Evolutionary conservation across 176 grass and related monocot genomes (phyloP), one percentile per base, ranked within the genome.

Genomic region (Bolboschoenus planiculmis): DNA sequence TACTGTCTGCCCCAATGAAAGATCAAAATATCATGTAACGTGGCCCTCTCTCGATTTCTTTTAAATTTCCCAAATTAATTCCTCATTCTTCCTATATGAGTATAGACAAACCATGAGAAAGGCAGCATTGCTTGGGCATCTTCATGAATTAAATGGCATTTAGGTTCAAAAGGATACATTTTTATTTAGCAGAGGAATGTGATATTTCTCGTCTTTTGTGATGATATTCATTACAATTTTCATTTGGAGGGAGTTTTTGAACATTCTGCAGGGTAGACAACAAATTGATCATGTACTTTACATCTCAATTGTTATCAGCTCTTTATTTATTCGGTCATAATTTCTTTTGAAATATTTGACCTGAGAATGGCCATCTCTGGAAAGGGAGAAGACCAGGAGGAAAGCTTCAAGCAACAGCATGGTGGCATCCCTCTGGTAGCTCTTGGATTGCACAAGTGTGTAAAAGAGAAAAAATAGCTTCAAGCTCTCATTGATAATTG

Each of bases 391-490:
- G 91, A 89, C 83, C 86, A 99, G 89, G 54, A 90, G 65, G 23
- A 95, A 89, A 68, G 92, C 89, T 78, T 99, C 92, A 78, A 99
- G 80, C 57, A 98, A 77, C 83, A 99, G 86, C 78, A 59, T 83
- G 44, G 87, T 90, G 53, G 88, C 81, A 84, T 88, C 92, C 79
- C 87, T 89, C 77, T 90, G 87, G 57, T 58, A 90, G 75, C 85
- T 86, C 54, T 87, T 90, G 30, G 81, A 86, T 90, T 95, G 90
- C 55, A 88, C 80, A 46, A 99, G 56, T 31, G 92, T 87, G 21
- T 93, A 86, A 88, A 90, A 82, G 33, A 99, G 86, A 89, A 99
- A 95, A 50, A 99, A 81, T 56, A 99, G 68, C 72, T 90, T 99
- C 80, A 99, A 84, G 83, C 91, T 88, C 78, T 95, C 96, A 74